Evolutionary conservation across 1,284 basidiomycete species (phyloP).

Genomic region (Trametes sp.): DNA sequence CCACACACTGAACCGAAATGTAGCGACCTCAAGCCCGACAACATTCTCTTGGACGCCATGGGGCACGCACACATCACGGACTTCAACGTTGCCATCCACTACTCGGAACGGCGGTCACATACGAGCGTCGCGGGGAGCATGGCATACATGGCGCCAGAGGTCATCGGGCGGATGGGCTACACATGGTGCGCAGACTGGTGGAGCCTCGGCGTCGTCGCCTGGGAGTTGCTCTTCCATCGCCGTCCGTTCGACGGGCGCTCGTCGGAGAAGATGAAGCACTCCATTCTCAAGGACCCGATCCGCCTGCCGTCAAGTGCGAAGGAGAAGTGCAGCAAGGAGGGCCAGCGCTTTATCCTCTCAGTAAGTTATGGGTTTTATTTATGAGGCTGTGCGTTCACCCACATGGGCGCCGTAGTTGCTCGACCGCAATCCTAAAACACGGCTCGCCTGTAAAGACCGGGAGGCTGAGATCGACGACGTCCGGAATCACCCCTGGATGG

Average conservation of each 20-base stretch:
- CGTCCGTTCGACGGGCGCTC: conserved; percentile 92
- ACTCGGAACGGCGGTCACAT: conserved; percentile 85
- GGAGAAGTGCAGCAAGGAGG: conserved; percentile 47
- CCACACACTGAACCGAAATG: conserved; percentile 42
- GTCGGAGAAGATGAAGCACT: conserved; percentile 83
- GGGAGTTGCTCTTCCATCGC: conserved; percentile 88
- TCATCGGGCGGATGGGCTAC: conserved; percentile 81
- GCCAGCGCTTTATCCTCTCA: conserved; percentile 48
- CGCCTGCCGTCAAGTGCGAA: conserved; percentile 66
- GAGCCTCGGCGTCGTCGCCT: conserved; percentile 91
- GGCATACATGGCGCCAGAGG: conserved; percentile 99
- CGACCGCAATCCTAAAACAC: conserved; percentile 81
- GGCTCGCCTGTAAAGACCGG: conserved; percentile 82
- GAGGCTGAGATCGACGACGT: conserved; percentile 79
- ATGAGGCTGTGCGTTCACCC: conserved; percentile 24
- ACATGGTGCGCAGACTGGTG: conserved; percentile 95
- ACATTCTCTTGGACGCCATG: conserved; percentile 90
- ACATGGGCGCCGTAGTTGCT: conserved; percentile 65
- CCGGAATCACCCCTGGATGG: conserved; percentile 88
- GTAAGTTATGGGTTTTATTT: conserved; percentile 49
- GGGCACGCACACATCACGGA: conserved; percentile 98
- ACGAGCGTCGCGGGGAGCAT: conserved; percentile 96
- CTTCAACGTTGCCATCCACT: conserved; percentile 99
- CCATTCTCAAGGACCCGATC: conserved; percentile 77
- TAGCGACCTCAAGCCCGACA: conserved; percentile 97